These are phyloP conservation scores for Erodium maritimum DNA, from an alignment of 345 rosid genomes.

Conservation along the genomic window DNA sequence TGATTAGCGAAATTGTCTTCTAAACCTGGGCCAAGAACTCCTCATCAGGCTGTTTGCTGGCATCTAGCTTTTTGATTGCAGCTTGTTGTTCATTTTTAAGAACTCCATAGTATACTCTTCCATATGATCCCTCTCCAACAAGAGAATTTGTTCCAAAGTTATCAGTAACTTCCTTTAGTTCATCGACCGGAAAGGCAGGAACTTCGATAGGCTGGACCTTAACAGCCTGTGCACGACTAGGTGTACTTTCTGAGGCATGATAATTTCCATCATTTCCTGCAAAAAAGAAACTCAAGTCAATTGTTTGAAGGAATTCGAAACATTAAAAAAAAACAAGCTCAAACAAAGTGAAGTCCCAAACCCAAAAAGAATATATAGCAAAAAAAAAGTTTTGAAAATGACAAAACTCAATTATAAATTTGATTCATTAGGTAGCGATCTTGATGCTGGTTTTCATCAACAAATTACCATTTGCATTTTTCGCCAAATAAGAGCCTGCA, in stretches of 20 bases:
- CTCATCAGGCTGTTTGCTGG: constrained; percentile 82
- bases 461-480: constrained; percentile 50
- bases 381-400: background rate
- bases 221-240: constrained; percentile 24
- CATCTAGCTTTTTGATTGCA: constrained; percentile 83
- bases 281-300: constrained; percentile 5
- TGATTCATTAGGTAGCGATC: background rate
- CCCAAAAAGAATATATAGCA: background rate
- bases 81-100: constrained; percentile 52
- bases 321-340: background rate
- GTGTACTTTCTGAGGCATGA: constrained; percentile 23
- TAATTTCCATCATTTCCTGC: constrained; percentile 42
- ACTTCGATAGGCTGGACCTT: constrained; percentile 47
- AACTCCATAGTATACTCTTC: constrained; percentile 71
- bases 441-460: background rate
- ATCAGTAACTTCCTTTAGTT: constrained; percentile 54
- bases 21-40: constrained; percentile 80
- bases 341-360: background rate
- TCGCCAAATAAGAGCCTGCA: constrained; percentile 46
- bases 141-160: constrained; percentile 51
- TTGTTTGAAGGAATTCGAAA: background rate
- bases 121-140: constrained; percentile 89
- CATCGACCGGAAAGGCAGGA: constrained; percentile 47
- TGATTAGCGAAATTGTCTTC: background rate
- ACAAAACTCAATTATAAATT: too few species aligned